Evolutionary conservation across 176 grass and related monocot species (phyloP).

Genomic region (Zea mays): Zm-B73-REFERENCE-NAM-5.0 NC_050100.1:187702501-187703000

Average conservation of each 20-base stretch:
- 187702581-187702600: slow-evolving; percentile 56
- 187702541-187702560: slow-evolving; percentile 14
- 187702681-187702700: slow-evolving; percentile 65
- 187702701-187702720: slow-evolving; percentile 66
- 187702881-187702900: background rate
- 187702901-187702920: background rate
- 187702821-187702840: slow-evolving; percentile 10
- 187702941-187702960: background rate
- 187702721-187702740: background rate
- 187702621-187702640: slow-evolving; percentile 50
- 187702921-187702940: slow-evolving; percentile 22
- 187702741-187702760: background rate
- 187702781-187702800: background rate
- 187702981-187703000: background rate
- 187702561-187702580: slow-evolving; percentile 1
- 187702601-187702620: slow-evolving; percentile 67
- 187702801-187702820: background rate
- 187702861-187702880: slow-evolving; percentile 3
- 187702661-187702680: slow-evolving; percentile 83
- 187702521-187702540: slow-evolving; percentile 6
- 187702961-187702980: background rate
- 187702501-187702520: slow-evolving; percentile 52
- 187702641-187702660: slow-evolving; percentile 93
- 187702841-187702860: background rate
- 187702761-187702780: slow-evolving; percentile 21